Evolutionary conservation across 192 early-diverging fungal genomes (phyloP).

Genomic region (Entomortierella chlamydospora): DNA sequence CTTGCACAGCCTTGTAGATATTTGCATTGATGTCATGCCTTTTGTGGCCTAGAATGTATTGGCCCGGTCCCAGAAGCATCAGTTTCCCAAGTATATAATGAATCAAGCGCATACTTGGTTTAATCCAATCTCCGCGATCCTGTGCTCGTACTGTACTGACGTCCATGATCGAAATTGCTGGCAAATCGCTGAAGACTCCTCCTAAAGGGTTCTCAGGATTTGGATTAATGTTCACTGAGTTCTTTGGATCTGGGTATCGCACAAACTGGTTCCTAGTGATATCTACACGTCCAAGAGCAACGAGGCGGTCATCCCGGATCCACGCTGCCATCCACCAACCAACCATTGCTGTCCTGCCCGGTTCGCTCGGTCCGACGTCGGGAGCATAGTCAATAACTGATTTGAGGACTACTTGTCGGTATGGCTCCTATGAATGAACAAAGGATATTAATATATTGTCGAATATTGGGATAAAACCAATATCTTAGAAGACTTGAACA

Average conservation of each 20-base stretch:
- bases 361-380: conserved; percentile 29
- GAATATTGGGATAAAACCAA: background rate
- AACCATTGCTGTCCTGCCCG: conserved; percentile 23
- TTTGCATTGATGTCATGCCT: conserved; percentile 35
- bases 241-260: conserved; percentile 17
- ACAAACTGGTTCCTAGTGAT: conserved; percentile 50
- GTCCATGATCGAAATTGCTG: conserved; percentile 31
- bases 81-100: conserved; percentile 40
- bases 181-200: conserved; percentile 37
- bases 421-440: conserved; percentile 18
- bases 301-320: conserved; percentile 39
- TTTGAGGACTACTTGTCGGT: conserved; percentile 38
- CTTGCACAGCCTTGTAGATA: conserved; percentile 27
- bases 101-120: conserved; percentile 46
- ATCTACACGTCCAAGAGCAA: conserved; percentile 36
- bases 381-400: conserved; percentile 39
- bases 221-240: background rate
- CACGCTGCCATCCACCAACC: conserved; percentile 54
- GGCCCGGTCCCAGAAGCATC: conserved; percentile 22
- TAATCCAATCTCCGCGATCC: conserved; percentile 49
- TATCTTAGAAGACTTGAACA: background rate
- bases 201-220: conserved; percentile 35
- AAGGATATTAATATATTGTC: background rate
- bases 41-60: conserved; percentile 41
- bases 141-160: conserved; percentile 10